These are phyloP conservation scores for Vitis hybrid DNA, from an alignment of 177 flowering plant species.

Conservation along the genomic window DNA sequence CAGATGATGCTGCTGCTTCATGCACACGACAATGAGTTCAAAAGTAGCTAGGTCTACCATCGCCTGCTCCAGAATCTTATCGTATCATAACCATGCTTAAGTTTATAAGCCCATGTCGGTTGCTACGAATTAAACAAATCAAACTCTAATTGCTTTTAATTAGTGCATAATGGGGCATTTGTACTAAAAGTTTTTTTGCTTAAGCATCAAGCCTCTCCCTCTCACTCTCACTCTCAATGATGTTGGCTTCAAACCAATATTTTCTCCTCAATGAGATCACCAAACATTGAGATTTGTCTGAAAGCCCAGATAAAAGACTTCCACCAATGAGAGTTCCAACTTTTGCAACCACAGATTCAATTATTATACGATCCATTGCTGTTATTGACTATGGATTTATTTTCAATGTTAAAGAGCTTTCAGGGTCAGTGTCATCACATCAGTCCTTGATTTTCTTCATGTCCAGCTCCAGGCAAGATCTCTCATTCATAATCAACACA, in stretches of 20 bases:
- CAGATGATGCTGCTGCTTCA: not conserved
- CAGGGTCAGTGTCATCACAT: slow-evolving; percentile 15
- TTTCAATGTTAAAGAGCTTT: not conserved
- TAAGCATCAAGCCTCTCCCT: slow-evolving; percentile 15
- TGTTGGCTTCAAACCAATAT: slow-evolving; percentile 15
- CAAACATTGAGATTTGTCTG: not conserved
- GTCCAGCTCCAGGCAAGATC: slow-evolving; percentile 18
- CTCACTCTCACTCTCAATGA: slow-evolving; percentile 15
- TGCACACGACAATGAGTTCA: slow-evolving; percentile 6
- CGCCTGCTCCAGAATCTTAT: slow-evolving; percentile 17
- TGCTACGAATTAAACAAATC: not conserved
- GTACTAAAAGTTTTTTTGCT: slow-evolving; percentile 16
- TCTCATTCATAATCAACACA: slow-evolving; percentile 11
- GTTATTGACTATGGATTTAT: not conserved
- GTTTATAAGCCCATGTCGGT: slow-evolving; percentile 13
- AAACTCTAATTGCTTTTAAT: slow-evolving; percentile 7
- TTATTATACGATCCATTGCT: not conserved
- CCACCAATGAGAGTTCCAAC: slow-evolving; percentile 11
- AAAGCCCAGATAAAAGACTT: not conserved
- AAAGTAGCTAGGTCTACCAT: not conserved
- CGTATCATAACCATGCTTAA: slow-evolving; percentile 13
- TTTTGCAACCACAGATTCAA: not conserved
- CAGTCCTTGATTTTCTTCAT: slow-evolving; percentile 5
- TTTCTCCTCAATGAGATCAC: slow-evolving; percentile 16
- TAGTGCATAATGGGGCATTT: slow-evolving; percentile 7